phyloP scores from a whole-genome alignment of 805 yeast species.

The Hanseniaspora thailandica region DNA sequence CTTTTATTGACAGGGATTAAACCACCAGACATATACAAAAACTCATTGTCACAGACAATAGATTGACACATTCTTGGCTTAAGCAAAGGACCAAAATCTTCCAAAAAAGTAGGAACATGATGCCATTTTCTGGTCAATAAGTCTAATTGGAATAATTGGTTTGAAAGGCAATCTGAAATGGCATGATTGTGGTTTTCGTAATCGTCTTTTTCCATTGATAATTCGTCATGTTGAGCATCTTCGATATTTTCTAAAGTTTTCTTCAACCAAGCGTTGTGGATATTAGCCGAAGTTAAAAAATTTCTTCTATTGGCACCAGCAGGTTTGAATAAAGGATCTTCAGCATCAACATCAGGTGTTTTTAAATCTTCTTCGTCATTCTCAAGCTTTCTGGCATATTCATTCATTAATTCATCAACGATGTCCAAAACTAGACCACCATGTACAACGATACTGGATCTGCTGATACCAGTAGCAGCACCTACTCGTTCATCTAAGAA shows the following conservation, averaged over 20 bases:
- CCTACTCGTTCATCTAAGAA: slow-evolving; percentile 58
- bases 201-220: not conserved
- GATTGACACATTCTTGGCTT: slow-evolving; percentile 47
- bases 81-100: slow-evolving; percentile 30
- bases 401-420: slow-evolving; percentile 29
- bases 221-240: not conserved
- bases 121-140: slow-evolving; percentile 51
- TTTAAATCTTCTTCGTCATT: slow-evolving; percentile 17
- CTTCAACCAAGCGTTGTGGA: slow-evolving; percentile 13
- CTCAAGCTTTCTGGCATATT: slow-evolving; percentile 12
- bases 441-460: slow-evolving; percentile 49
- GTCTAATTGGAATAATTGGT: slow-evolving; percentile 51
- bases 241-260: slow-evolving; percentile 3
- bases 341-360: slow-evolving; percentile 20
- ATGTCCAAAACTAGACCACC: slow-evolving; percentile 50
- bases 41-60: slow-evolving; percentile 38
- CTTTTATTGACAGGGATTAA: slow-evolving; percentile 31
- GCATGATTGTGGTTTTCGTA: slow-evolving; percentile 11
- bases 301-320: not conserved
- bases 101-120: slow-evolving; percentile 28
- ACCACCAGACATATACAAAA: slow-evolving; percentile 57
- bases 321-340: slow-evolving; percentile 4
- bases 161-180: slow-evolving; percentile 37
- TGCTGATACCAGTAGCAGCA: slow-evolving; percentile 44
- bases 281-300: slow-evolving; percentile 9